Base-by-base conservation (phyloP, 148 eudicot species). In the Rhododendron molle region DNA sequence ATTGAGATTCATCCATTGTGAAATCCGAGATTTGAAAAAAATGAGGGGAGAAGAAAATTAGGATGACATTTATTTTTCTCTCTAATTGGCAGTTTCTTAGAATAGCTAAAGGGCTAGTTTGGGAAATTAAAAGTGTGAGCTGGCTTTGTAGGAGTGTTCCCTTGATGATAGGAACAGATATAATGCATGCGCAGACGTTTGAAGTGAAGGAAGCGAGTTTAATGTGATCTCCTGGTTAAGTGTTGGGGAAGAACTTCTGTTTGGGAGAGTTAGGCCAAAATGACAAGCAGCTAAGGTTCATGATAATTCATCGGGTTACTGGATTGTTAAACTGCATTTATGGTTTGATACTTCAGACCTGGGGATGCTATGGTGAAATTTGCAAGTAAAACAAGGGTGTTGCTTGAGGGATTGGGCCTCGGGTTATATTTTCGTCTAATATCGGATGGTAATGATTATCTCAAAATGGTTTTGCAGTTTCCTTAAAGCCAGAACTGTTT, bases 401-500 rank as follows among this genome's bases (percentile, higher is more conserved):
- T 46, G 82, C 72, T 54, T 26, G 54, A 47, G 83, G 79, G 43
- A 26, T 12, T 7, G 21, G 21, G 21, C 23, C 65, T 56, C 7
- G 43, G 82, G 85, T 4, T 83, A 26, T 60, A 3, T 21, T 43
- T 4, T 60, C 40, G 21, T 21, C 28, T 23, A 54, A 54, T 15
- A 30, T 3, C 32, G 1, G 56, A 84, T 83, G 81, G 20, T 71
- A 5, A 47, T 86, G 49, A 88, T 38, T 76, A 30, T 58, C 73
- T 20, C 56, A n/a, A 16, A 88, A 40, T 77, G 72, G 65, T 76
- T 60, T 89, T 79, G 86, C 95, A 97, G 99, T 97, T 95, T 92
- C 98, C 82, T 85, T 97, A 85, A 97, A 97, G 95, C 99, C 99
- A 18, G 99, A 97, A 83, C 90, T 88, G 36, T 97, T 97, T 89